A percentile compares a stretch with the other conserved stretches of the same genome.
Evolutionary conservation across 129 eudicot species (phyloP).

Genomic region (Flaveria sonorensis): DNA sequence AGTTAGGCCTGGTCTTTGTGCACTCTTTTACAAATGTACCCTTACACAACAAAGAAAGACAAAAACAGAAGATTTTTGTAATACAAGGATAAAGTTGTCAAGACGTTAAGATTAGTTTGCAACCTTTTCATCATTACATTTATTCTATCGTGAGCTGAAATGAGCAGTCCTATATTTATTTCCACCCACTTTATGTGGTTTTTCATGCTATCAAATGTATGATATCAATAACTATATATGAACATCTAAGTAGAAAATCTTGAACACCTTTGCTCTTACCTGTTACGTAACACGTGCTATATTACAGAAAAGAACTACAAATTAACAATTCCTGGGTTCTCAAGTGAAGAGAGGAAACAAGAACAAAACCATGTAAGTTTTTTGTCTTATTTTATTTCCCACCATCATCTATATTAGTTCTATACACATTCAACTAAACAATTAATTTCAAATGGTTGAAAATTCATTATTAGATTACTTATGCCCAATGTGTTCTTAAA

Average conservation of each 20-base stretch:
- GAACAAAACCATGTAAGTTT: conserved; percentile 60
- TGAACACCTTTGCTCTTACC: not conserved
- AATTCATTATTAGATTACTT: not conserved
- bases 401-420: not conserved
- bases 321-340: conserved; percentile 82
- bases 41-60: not conserved
- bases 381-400: not conserved
- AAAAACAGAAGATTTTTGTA: not conserved
- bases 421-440: not conserved
- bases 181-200: not conserved
- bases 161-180: conserved; percentile 6
- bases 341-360: conserved; percentile 77
- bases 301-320: conserved; percentile 78
- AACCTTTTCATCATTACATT: not conserved
- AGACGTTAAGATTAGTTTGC: not conserved
- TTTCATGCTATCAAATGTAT: conserved; percentile 8
- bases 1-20: not conserved
- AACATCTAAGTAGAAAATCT: not conserved
- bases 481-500: not conserved
- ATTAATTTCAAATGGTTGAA: not conserved
- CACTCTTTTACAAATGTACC: not conserved
- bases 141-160: not conserved
- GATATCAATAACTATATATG: not conserved
- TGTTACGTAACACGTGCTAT: conserved; percentile 10
- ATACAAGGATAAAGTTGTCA: not conserved